Evolutionary conservation across 2,329 filamentous ascomycete genomes (phyloP).

Genomic region (Talaromyces piceae): DNA sequence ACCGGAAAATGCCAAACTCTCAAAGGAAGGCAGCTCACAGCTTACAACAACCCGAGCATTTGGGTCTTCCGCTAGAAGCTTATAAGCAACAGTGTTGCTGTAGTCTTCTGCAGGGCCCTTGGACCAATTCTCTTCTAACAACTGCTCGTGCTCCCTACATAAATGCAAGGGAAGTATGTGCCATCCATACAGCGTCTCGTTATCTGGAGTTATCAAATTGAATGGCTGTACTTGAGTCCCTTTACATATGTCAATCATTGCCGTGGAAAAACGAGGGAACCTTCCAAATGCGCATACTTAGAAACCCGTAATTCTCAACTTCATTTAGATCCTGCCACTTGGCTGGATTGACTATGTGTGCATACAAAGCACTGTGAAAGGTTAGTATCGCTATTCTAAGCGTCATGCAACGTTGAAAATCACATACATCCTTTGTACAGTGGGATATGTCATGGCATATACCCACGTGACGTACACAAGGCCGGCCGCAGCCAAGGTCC

Average conservation of each 20-base stretch:
- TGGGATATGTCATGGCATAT: slow-evolving; percentile 58
- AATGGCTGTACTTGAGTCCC: slow-evolving; percentile 87
- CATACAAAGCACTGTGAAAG: slow-evolving; percentile 64
- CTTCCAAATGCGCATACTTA: slow-evolving; percentile 50
- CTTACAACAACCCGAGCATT: slow-evolving; percentile 49
- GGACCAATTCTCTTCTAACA: slow-evolving; percentile 47
- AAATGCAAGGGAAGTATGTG: slow-evolving; percentile 75
- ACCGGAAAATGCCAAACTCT: not conserved
- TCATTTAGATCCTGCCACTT: slow-evolving; percentile 66
- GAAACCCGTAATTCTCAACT: slow-evolving; percentile 79
- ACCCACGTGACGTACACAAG: slow-evolving; percentile 61
- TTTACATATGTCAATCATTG: slow-evolving; percentile 28
- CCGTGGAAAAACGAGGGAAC: not conserved
- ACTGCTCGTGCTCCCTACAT: slow-evolving; percentile 63
- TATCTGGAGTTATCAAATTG: slow-evolving; percentile 64
- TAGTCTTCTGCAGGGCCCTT: slow-evolving; percentile 47
- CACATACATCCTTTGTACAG: slow-evolving; percentile 71
- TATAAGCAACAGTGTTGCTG: slow-evolving; percentile 42
- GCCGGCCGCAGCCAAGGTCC: slow-evolving; percentile 52
- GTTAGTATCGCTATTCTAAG: not conserved
- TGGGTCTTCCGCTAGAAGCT: slow-evolving; percentile 43
- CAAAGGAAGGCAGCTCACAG: slow-evolving; percentile 1
- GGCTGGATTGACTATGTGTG: slow-evolving; percentile 67
- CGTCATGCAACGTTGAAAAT: not conserved
- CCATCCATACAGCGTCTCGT: slow-evolving; percentile 78